Base-by-base conservation (phyloP, 345 rosid species). In the Theobroma cacao region DNA sequence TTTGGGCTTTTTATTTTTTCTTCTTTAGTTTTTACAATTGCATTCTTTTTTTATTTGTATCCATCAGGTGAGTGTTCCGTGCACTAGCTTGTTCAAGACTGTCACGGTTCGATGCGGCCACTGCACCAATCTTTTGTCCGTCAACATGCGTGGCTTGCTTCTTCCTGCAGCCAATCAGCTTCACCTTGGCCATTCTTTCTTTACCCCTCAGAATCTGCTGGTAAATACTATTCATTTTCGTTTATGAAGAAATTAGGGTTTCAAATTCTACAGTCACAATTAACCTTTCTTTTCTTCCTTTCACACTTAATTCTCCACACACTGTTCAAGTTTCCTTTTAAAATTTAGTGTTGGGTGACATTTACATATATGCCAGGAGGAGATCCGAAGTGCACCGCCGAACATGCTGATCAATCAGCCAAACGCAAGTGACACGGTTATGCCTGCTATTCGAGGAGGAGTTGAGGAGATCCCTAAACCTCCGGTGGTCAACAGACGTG, bases 91-190 rank as follows among this genome's bases (percentile, higher is more conserved):
- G 91, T 90, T 90, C 93, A 97, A 93, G 92, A 90, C 92, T 8
- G 99, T 97, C 45, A 91, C 98, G 13, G 97, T 97, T 53, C 90
- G 98, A 80, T 97, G 98, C 75, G 99, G 98, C 30, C 98, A 95
- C 89, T 97, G 99, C 85, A 85, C 92, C 82, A 93, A 89, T 80
- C 97, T 97, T 65, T 84, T 97, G 74, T 90, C 98, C 3, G 98
- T 90, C 75, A 91, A 85, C 89, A 92, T 89, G 94, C 86, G 94
- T 15, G 84, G 90, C 64, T 75, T 83, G 74, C 87, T 90, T 30
- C 88, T 90, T 74, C 98, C 98, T 34, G 81, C 94, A 0, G 83
- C 93, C 18, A 93, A 90, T 83, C 97, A 91, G 87, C 89, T 90
- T 75, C 96, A 96, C 58, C 86, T 86, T 7, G 90, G 93, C 34